A percentile compares a stretch with the other conserved stretches of the same genome.
Conservation (phyloP, 23 red algal species). For the Chondrus crispus region DNA sequence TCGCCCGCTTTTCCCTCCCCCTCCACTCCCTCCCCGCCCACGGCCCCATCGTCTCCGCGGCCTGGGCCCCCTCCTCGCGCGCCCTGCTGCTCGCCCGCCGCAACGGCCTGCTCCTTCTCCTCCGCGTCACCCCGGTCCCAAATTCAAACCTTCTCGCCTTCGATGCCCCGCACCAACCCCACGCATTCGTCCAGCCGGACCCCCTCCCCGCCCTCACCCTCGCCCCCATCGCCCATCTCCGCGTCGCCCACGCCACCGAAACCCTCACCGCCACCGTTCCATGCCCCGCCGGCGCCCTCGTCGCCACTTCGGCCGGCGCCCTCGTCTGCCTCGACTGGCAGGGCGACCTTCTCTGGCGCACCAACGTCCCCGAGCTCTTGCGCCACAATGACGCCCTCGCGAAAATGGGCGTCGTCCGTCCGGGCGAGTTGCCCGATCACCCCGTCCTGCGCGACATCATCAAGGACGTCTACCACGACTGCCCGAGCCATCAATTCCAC, state of each 20-base stretch:
- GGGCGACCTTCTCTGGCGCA: slow-evolving; percentile 58
- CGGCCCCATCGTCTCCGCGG: slow-evolving; percentile 39
- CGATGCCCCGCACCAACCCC: not conserved
- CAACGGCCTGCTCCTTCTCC: slow-evolving; percentile 41
- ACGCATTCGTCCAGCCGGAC: not conserved
- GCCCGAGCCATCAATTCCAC: no score
- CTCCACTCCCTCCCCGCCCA: not conserved
- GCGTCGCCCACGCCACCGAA: slow-evolving; percentile 23
- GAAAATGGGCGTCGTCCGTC: slow-evolving; percentile 45
- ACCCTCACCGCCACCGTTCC: slow-evolving; percentile 31
- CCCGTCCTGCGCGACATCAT: slow-evolving; percentile 17
- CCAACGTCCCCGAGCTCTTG: slow-evolving; percentile 58
- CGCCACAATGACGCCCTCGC: slow-evolving; percentile 36
- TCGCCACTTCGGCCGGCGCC: slow-evolving; percentile 46
- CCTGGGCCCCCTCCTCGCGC: not conserved
- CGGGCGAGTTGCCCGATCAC: not conserved
- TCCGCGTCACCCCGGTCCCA: slow-evolving; percentile 7
- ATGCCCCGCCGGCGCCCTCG: slow-evolving; percentile 58
- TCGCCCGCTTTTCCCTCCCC: slow-evolving; percentile 50
- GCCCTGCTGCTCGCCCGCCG: slow-evolving; percentile 15
- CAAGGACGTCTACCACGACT: not conserved
- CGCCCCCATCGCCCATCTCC: slow-evolving; percentile 23
- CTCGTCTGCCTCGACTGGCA: slow-evolving; percentile 74
- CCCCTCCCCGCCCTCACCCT: slow-evolving; percentile 38
- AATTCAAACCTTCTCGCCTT: slow-evolving; percentile 12